Conservation (phyloP, 2,329 filamentous ascomycete genomes). For the Colletotrichum limetticola region DNA sequence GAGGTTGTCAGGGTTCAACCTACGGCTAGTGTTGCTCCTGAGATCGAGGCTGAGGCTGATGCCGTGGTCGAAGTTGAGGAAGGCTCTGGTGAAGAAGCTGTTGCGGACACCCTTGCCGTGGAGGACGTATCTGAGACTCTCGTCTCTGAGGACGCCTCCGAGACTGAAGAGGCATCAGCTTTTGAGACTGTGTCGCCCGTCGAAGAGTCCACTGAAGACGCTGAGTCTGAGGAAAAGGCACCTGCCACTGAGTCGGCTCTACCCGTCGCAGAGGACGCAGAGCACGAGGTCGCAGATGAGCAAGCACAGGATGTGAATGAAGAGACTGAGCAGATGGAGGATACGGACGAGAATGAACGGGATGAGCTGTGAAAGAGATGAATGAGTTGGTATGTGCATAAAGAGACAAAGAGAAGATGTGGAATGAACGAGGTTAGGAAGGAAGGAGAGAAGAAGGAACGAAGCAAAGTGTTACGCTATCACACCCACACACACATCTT, state of each 20-base stretch:
- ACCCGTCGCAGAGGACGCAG: neutral
- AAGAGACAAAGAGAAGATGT: neutral
- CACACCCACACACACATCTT: neutral
- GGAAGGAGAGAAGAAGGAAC: neutral
- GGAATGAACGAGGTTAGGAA: neutral
- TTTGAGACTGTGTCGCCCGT: neutral
- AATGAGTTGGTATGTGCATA: neutral
- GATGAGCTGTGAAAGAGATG: constrained; percentile 15
- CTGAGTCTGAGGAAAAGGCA: neutral
- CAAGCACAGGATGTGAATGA: neutral
- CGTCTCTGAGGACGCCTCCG: neutral
- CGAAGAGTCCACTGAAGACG: neutral
- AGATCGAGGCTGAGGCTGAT: neutral
- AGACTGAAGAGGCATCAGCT: neutral
- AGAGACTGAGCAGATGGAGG: neutral
- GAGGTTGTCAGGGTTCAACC: constrained; percentile 29
- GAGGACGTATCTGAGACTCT: neutral
- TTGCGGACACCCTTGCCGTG: neutral
- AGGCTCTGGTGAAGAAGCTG: neutral
- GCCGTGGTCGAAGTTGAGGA: neutral
- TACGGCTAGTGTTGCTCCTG: neutral
- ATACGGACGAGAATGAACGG: neutral
- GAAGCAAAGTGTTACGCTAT: neutral
- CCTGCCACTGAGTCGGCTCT: neutral
- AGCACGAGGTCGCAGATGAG: neutral